These are phyloP conservation scores for Biscogniauxia marginata DNA, from an alignment of 2,329 filamentous ascomycete genomes.

Conservation along the genomic window DNA sequence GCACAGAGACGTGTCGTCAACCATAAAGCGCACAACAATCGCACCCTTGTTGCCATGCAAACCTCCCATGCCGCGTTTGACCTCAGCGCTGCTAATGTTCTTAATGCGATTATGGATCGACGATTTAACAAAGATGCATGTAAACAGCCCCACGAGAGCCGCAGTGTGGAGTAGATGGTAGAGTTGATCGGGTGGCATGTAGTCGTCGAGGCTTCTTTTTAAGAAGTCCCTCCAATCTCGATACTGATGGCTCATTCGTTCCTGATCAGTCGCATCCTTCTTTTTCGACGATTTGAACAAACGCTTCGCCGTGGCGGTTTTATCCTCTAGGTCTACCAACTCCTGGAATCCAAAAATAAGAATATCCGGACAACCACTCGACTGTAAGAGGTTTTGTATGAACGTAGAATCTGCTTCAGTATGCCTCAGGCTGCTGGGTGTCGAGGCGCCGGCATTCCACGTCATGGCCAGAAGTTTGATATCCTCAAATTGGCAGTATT, in stretches of 20 bases:
- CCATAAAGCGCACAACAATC: slow-evolving; percentile 82
- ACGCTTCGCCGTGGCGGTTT: slow-evolving; percentile 94
- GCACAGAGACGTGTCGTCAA: slow-evolving; percentile 93
- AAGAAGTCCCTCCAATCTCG: slow-evolving; percentile 94
- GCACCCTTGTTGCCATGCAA: slow-evolving; percentile 96
- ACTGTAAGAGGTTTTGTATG: slow-evolving; percentile 74
- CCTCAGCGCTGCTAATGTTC: slow-evolving; percentile 74
- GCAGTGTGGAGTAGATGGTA: slow-evolving; percentile 88
- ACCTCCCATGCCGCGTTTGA: slow-evolving; percentile 95
- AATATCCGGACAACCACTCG: slow-evolving; percentile 80
- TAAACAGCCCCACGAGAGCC: slow-evolving; percentile 90
- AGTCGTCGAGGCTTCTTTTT: slow-evolving; percentile 76
- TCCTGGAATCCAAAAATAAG: slow-evolving; percentile 97
- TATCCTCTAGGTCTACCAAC: slow-evolving; percentile 96
- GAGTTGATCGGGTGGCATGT: slow-evolving; percentile 71
- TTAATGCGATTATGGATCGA: slow-evolving; percentile 73
- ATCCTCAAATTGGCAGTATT: slow-evolving; percentile 84
- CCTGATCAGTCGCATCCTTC: slow-evolving; percentile 68
- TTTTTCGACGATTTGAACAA: slow-evolving; percentile 91
- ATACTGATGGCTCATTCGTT: slow-evolving; percentile 96
- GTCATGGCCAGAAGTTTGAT: slow-evolving; percentile 80
- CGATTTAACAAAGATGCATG: slow-evolving; percentile 89
- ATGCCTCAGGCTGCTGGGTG: slow-evolving; percentile 77
- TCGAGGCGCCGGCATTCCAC: slow-evolving; percentile 96
- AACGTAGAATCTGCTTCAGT: slow-evolving; percentile 71